Base-by-base conservation (phyloP, 2,329 filamentous ascomycete species). In the Cladosporium sp. region DNA sequence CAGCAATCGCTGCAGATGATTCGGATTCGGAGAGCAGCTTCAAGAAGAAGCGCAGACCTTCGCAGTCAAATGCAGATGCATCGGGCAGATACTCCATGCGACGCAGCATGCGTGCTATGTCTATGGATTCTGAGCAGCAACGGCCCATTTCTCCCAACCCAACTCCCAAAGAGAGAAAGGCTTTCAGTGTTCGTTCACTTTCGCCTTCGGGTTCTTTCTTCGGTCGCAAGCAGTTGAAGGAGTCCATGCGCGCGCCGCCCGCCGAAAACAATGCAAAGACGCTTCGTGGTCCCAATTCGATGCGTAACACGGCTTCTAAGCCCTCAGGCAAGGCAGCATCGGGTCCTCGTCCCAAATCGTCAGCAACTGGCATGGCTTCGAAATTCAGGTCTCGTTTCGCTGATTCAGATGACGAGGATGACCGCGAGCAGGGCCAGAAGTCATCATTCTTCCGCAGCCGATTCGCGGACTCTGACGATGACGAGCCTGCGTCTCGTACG, bases 21-120 rank as follows among this genome's bases (percentile, higher is more conserved):
- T 67, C 64, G 53, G 72, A 72, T 30, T 76, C 74, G 3, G 73
- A 69, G 18, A 95, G 87, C 69, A 95, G 88, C 64, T 95, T 95
- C 72, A 85, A 80, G 62, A 84, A 88, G 22, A 78, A 53, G 70
- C 77, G 32, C 64, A 71, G 45, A 63, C 67, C 5, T 6, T 51
- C 57, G 51, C 46, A 52, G 42, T 53, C 64, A 1, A 43, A 35
- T 18, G 49, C 55, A 3, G 68, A 69, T 35, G 68, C 74, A 38
- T 75, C 75, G 0, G 71, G 72, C 3, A 62, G 69, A 19, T 78
- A 82, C 47, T 77, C 73, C 1, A 88, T 95, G 74, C 83, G 84
- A 51, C 78, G 75, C 45, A 88, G 86, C 1, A 87, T 95, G 86
- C 79, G 90, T 52, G 70, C 69, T 20, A 63, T 68, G 20, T 64